Conservation (phyloP, 148 eudicot genomes). For the Silene conica region DNA sequence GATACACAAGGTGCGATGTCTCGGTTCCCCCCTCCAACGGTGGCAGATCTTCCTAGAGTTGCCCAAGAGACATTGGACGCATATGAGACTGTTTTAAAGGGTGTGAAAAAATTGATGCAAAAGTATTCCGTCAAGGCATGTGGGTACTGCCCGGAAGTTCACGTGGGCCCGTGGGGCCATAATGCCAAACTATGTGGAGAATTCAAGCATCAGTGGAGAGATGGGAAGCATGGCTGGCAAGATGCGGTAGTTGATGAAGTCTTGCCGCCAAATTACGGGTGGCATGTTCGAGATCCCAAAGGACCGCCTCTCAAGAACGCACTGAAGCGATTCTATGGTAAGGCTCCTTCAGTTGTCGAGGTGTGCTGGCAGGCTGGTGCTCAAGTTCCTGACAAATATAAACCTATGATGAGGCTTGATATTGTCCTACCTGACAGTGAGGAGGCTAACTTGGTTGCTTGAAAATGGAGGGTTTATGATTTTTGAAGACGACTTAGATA, state of each 20-base stretch:
- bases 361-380: conserved; percentile 91
- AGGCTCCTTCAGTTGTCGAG: conserved; percentile 90
- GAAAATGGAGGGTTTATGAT: background rate
- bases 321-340: conserved; percentile 78
- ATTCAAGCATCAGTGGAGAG: conserved; percentile 99
- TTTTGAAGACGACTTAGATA: background rate
- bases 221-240: conserved; percentile 99
- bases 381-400: conserved; percentile 50
- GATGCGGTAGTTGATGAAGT: conserved; percentile 82
- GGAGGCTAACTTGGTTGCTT: conserved; percentile 70
- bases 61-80: conserved; percentile 68
- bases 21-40: conserved; percentile 50
- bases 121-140: conserved; percentile 88
- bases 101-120: conserved; percentile 68
- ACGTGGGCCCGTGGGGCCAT: conserved; percentile 99
- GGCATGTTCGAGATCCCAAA: conserved; percentile 78
- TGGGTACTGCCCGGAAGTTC: conserved; percentile 96
- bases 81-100: conserved; percentile 59
- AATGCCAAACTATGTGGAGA: conserved; percentile 96
- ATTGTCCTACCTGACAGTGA: conserved; percentile 83
- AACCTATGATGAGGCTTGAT: conserved; percentile 90
- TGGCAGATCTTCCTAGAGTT: conserved; percentile 41
- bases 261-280: conserved; percentile 85
- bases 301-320: conserved; percentile 66
- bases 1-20: conserved; percentile 66